Conservation (phyloP, 2,329 filamentous ascomycete species). For the Parafenestella ontariensis region DNA sequence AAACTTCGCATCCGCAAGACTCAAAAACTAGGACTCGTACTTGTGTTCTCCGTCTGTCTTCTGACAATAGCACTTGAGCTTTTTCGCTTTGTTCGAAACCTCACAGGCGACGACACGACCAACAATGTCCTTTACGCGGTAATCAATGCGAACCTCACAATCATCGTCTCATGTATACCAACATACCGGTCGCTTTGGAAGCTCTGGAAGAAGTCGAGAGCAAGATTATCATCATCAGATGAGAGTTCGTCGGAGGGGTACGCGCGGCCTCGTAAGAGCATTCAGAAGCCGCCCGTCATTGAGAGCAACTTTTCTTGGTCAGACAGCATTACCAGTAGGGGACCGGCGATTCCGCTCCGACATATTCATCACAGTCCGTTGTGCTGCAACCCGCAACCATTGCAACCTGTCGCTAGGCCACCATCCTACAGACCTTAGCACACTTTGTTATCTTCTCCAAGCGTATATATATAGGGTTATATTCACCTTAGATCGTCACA, state of each 20-base stretch:
- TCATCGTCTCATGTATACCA: slow-evolving; percentile 7
- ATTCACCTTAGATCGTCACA: no score
- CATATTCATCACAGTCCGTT: neutral
- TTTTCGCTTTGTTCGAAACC: slow-evolving; percentile 4
- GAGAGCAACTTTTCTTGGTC: neutral
- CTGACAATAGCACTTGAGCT: slow-evolving; percentile 9
- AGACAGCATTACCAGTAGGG: neutral
- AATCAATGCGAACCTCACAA: slow-evolving; percentile 3
- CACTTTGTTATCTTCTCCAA: neutral
- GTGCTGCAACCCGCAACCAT: neutral
- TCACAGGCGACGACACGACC: neutral
- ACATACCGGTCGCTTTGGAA: slow-evolving; percentile 6
- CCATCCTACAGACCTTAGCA: neutral
- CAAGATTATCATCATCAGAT: neutral
- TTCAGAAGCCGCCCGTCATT: neutral
- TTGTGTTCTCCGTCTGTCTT: slow-evolving; percentile 9
- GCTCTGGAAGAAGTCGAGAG: slow-evolving; percentile 1
- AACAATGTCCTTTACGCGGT: slow-evolving; percentile 8
- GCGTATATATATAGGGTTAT: no score
- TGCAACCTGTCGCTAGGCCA: neutral
- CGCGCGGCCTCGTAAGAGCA: neutral
- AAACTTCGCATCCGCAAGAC: slow-evolving; percentile 3
- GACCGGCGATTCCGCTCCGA: neutral
- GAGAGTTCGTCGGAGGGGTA: neutral
- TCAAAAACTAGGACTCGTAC: slow-evolving; percentile 6